Evolutionary conservation across 176 grass and related monocot species (phyloP).

Genomic region (Ampelocalamus luodianensis): DNA sequence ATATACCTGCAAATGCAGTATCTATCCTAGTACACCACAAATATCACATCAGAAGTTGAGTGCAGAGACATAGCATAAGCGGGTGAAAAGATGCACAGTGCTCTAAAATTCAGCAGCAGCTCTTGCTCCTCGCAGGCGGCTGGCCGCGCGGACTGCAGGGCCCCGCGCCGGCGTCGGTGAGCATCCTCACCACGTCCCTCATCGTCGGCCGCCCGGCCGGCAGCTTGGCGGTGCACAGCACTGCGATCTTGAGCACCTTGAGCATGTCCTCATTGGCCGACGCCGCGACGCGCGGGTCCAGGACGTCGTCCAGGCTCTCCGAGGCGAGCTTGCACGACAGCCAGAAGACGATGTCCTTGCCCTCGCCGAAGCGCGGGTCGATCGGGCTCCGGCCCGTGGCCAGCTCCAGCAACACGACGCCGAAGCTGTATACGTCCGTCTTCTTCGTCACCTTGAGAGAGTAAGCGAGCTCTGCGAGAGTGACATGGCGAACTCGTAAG

Average conservation of each 20-base stretch:
- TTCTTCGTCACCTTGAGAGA: slow-evolving; percentile 78
- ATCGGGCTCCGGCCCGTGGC: slow-evolving; percentile 71
- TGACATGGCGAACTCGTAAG: slow-evolving; percentile 6
- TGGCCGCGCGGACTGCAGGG: slow-evolving; percentile 41
- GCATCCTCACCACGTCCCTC: slow-evolving; percentile 94
- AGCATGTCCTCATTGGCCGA: slow-evolving; percentile 66
- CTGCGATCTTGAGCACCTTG: slow-evolving; percentile 69
- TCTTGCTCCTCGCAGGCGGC: slow-evolving; percentile 49
- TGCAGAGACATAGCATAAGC: background rate
- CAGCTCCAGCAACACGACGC: slow-evolving; percentile 84
- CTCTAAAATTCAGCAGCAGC: slow-evolving; percentile 53
- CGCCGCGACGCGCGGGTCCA: slow-evolving; percentile 55
- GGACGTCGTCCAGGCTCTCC: slow-evolving; percentile 49
- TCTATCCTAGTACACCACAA: background rate
- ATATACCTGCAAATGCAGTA: slow-evolving; percentile 29
- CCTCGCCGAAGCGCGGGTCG: slow-evolving; percentile 75
- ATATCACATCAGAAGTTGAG: background rate
- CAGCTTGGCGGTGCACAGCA: slow-evolving; percentile 68
- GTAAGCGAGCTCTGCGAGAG: slow-evolving; percentile 72
- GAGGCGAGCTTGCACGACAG: slow-evolving; percentile 55
- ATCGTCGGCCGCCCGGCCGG: slow-evolving; percentile 67
- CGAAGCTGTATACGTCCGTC: slow-evolving; percentile 93
- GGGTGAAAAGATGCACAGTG: slow-evolving; percentile 1
- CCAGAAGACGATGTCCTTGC: slow-evolving; percentile 84
- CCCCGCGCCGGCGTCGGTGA: slow-evolving; percentile 48